phyloP scores from a whole-genome alignment of 495 filamentous ascomycete species.

The Podospora didyma region DNA sequence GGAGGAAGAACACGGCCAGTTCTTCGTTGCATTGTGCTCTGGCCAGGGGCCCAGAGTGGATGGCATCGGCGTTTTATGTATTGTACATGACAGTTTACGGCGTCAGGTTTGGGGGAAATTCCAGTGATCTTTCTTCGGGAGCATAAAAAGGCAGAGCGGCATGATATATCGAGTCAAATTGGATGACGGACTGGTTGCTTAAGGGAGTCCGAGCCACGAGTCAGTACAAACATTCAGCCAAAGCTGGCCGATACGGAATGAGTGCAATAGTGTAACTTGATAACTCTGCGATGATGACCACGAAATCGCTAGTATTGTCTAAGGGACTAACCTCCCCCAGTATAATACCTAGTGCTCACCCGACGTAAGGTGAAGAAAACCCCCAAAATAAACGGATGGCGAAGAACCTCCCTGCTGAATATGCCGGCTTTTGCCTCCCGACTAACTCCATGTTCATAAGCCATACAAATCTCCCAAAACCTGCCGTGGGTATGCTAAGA shows the following conservation, averaged over 20 bases:
- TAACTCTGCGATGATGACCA: no score
- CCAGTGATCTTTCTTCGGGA: background rate
- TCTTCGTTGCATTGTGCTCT: background rate
- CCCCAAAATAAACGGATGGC: background rate
- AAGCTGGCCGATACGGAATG: no score
- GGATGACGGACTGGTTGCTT: no score
- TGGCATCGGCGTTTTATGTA: background rate
- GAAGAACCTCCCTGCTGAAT: background rate
- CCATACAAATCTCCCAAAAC: background rate
- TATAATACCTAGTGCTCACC: no score
- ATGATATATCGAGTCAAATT: no score
- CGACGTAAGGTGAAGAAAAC: background rate
- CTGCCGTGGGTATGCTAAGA: background rate
- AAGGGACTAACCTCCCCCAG: no score
- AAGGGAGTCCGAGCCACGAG: no score
- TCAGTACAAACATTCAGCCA: no score
- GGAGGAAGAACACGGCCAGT: no score
- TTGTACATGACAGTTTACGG: background rate
- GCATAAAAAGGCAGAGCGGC: background rate
- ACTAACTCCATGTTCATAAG: background rate
- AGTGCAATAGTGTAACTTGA: no score
- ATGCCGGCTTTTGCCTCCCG: background rate
- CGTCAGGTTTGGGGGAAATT: conserved; percentile 6
- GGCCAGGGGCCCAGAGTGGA: background rate
- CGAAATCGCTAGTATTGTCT: no score